Conservation (phyloP, 805 yeast species). For the Zygoascus tannicola region DNA sequence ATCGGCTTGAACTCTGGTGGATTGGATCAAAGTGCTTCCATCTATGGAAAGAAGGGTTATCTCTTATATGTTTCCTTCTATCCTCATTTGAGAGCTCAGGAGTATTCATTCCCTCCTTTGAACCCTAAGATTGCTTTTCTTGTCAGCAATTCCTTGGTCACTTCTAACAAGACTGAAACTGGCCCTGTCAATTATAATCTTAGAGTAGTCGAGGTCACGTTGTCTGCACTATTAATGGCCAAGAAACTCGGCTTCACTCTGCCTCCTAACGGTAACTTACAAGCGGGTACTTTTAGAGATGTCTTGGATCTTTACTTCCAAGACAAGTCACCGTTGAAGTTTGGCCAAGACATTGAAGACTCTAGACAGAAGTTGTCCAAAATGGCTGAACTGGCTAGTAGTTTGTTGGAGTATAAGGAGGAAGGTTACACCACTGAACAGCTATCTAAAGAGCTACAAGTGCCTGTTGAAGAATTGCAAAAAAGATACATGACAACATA, state of each 20-base stretch:
- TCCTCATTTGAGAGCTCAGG: constrained; percentile 47
- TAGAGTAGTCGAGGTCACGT: constrained; percentile 61
- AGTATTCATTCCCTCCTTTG: constrained; percentile 44
- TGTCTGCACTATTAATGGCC: constrained; percentile 56
- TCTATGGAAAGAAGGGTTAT: constrained; percentile 50
- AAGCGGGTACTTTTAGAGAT: constrained; percentile 56
- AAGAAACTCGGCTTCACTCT: constrained; percentile 35
- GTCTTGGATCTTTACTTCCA: constrained; percentile 44
- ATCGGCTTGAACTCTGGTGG: constrained; percentile 76
- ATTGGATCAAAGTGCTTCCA: constrained; percentile 67
- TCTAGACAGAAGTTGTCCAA: constrained; percentile 33
- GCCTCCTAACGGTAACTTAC: constrained; percentile 41
- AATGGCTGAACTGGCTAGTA: constrained; percentile 39
- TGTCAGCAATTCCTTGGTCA: constrained; percentile 54
- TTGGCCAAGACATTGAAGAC: constrained; percentile 38
- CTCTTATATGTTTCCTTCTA: constrained; percentile 52
- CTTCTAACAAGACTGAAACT: constrained; percentile 58
- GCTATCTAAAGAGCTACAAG: constrained; percentile 37
- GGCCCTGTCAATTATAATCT: constrained; percentile 62
- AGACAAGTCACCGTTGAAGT: constrained; percentile 20
- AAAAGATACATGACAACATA: constrained; percentile 39
- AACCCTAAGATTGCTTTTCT: constrained; percentile 42
- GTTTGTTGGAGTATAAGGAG: constrained; percentile 29
- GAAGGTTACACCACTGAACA: constrained; percentile 44
- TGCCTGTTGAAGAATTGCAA: constrained; percentile 36